Evolutionary conservation across 176 grass and related monocot species (phyloP).

Genomic region (Eremochloa ophiuroides): DNA sequence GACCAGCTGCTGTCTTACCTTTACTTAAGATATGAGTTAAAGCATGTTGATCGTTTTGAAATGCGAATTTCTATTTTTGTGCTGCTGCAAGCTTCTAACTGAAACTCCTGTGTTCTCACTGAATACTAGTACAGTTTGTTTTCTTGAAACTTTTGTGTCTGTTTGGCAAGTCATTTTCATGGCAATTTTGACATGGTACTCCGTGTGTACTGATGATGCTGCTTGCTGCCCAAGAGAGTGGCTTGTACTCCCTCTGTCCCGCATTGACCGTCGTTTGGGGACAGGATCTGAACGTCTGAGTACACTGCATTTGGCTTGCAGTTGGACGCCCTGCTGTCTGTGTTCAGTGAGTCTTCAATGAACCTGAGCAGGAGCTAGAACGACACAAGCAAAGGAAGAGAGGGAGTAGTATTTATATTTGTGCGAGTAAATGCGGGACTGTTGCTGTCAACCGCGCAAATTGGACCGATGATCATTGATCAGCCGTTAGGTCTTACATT

Average conservation of each 20-base stretch:
- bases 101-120: neutral
- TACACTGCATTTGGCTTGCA: too few species aligned
- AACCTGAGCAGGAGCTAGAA: too few species aligned
- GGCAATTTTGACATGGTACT: neutral
- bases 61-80: neutral
- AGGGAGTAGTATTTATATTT: neutral
- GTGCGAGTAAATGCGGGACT: neutral
- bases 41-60: neutral
- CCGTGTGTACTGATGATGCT: conserved; percentile 1
- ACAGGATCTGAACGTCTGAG: too few species aligned
- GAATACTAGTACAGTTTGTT: neutral
- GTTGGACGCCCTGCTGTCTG: too few species aligned
- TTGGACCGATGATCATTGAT: neutral
- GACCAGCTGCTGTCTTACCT: conserved; percentile 4
- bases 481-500: neutral
- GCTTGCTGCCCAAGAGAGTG: neutral
- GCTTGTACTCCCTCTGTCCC: too few species aligned
- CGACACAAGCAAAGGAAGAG: too few species aligned
- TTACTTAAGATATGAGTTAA: neutral
- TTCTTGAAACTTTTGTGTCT: neutral
- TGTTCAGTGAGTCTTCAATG: too few species aligned
- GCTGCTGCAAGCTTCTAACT: neutral
- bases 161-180: neutral
- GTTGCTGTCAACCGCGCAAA: neutral
- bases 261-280: too few species aligned